phyloP scores from a whole-genome alignment of 495 filamentous ascomycete genomes.

The Lichenothelia convexa region DNA sequence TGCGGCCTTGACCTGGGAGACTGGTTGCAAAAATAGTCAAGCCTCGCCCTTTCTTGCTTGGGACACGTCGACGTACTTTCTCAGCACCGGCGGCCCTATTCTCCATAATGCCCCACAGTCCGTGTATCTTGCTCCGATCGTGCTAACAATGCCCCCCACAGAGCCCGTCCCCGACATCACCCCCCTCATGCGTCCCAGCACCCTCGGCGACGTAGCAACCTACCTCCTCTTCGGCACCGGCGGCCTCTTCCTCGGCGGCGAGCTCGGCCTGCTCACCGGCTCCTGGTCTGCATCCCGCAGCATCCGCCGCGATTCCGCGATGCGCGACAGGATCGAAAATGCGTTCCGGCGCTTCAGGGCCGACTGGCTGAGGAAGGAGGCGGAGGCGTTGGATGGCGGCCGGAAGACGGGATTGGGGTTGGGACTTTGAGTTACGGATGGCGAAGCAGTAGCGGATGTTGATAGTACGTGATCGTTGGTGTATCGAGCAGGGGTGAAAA shows the following conservation, averaged over 20 bases:
- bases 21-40: too few relatives aligned
- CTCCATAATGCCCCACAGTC: neutral
- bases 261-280: conserved; percentile 40
- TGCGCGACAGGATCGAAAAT: conserved; percentile 37
- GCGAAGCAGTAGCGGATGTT: too few relatives aligned
- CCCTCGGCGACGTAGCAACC: conserved; percentile 40
- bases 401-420: too few relatives aligned
- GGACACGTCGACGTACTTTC: too few relatives aligned
- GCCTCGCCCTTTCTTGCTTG: too few relatives aligned
- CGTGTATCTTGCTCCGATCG: neutral
- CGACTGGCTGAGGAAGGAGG: conserved; percentile 40
- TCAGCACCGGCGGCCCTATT: neutral
- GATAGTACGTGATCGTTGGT: too few relatives aligned
- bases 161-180: conserved; percentile 45
- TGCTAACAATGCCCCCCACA: conserved; percentile 12
- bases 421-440: too few relatives aligned
- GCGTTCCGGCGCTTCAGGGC: conserved; percentile 44
- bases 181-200: conserved; percentile 34
- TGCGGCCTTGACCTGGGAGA: too few relatives aligned
- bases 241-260: conserved; percentile 46
- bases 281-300: conserved; percentile 29
- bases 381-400: conserved; percentile 33
- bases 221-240: conserved; percentile 43
- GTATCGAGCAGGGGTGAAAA: too few relatives aligned
- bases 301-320: conserved; percentile 36